phyloP scores from a whole-genome alignment of 208 protist species.

The Leishmania guyanensis region DNA sequence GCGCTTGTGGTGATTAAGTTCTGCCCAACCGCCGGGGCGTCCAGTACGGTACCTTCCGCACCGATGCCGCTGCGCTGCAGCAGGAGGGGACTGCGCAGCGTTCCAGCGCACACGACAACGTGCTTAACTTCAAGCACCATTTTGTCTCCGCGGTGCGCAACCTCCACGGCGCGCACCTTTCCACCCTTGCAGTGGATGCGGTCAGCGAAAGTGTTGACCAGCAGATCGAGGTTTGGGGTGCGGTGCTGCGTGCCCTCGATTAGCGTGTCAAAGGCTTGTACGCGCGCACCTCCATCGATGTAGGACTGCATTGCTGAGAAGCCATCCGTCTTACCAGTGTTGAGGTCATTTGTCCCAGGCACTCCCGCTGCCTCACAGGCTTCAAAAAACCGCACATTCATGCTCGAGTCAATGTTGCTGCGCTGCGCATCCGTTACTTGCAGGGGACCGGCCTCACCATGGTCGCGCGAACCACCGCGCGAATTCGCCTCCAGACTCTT shows the following conservation, averaged over 20 bases:
- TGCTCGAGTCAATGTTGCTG: constrained; percentile 57
- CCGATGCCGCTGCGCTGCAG: constrained; percentile 69
- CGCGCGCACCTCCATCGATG: constrained; percentile 42
- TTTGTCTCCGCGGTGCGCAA: neutral
- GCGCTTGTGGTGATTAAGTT: constrained; percentile 63
- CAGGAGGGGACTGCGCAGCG: constrained; percentile 59
- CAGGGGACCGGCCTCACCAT: constrained; percentile 52
- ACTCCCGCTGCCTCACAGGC: constrained; percentile 78
- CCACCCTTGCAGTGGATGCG: constrained; percentile 38
- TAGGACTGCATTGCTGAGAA: constrained; percentile 63
- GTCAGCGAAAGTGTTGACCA: constrained; percentile 32
- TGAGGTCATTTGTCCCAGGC: constrained; percentile 47
- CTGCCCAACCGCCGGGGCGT: constrained; percentile 47
- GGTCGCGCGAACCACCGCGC: constrained; percentile 26
- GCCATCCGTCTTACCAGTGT: constrained; percentile 53
- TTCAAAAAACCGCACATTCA: constrained; percentile 87
- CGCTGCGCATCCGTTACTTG: constrained; percentile 42
- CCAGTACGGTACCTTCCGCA: constrained; percentile 36
- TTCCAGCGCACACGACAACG: constrained; percentile 56
- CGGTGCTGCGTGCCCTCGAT: constrained; percentile 33
- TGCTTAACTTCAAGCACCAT: constrained; percentile 10
- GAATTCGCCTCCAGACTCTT: constrained; percentile 52
- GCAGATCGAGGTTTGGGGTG: constrained; percentile 43
- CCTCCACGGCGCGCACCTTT: constrained; percentile 30
- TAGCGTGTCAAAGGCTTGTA: constrained; percentile 59